phyloP scores from a whole-genome alignment of 768 basidiomycete species.

The Mycena maculata region DNA sequence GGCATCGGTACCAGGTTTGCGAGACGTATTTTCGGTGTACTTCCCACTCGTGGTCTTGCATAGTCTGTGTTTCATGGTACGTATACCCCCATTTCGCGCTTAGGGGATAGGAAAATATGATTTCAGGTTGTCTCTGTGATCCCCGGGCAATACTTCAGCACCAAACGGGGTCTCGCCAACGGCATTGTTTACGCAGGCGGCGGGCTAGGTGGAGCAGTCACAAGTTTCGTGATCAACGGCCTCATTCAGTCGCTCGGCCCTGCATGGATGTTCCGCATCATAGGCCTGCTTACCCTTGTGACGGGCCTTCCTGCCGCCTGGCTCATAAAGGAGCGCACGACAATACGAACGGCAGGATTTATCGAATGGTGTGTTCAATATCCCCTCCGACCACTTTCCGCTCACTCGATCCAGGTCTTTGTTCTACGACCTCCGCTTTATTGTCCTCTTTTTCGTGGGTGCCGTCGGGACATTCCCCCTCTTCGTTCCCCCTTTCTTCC shows the following conservation, averaged over 20 bases:
- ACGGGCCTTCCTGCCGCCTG: slow-evolving; percentile 42
- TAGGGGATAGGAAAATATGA: neutral
- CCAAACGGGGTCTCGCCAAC: slow-evolving; percentile 46
- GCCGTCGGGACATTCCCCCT: slow-evolving; percentile 49
- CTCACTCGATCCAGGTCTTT: slow-evolving; percentile 36
- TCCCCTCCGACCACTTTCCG: neutral
- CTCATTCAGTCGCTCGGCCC: slow-evolving; percentile 43
- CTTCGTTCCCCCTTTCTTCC: slow-evolving; percentile 51
- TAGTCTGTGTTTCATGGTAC: slow-evolving; percentile 41
- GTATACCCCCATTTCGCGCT: neutral
- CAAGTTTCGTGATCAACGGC: slow-evolving; percentile 42
- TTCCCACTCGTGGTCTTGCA: neutral
- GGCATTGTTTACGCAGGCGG: slow-evolving; percentile 44
- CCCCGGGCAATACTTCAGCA: slow-evolving; percentile 47
- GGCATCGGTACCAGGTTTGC: slow-evolving; percentile 43
- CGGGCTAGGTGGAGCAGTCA: slow-evolving; percentile 42
- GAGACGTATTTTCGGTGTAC: neutral
- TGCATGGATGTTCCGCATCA: slow-evolving; percentile 47
- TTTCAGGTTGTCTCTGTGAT: slow-evolving; percentile 33
- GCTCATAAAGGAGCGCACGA: slow-evolving; percentile 34
- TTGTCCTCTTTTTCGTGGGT: slow-evolving; percentile 44
- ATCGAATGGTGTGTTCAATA: slow-evolving; percentile 15
- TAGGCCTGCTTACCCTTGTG: slow-evolving; percentile 42
- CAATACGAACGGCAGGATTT: slow-evolving; percentile 40
- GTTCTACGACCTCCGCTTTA: slow-evolving; percentile 42